Conservation (phyloP, 2,329 filamentous ascomycete genomes). For the Dryadomyces sulphureus region DNA sequence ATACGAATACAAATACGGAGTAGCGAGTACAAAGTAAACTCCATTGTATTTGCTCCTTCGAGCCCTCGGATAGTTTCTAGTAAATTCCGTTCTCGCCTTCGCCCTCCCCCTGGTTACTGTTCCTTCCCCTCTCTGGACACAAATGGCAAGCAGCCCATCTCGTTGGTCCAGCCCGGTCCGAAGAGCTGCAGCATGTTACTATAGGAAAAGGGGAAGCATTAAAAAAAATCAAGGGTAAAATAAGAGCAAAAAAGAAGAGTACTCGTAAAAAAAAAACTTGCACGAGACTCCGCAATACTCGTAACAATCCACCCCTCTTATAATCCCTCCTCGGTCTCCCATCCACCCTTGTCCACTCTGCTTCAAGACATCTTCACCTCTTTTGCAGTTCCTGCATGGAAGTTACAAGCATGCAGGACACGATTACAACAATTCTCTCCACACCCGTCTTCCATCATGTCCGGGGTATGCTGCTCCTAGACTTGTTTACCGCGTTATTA, state of each 20-base stretch:
- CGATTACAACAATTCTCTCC: neutral
- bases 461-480: neutral
- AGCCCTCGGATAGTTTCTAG: too few species aligned
- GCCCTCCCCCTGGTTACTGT: neutral
- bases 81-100: neutral
- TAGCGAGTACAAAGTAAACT: neutral
- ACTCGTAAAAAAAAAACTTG: neutral
- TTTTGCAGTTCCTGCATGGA: neutral
- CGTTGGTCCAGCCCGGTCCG: neutral
- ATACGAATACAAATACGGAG: neutral
- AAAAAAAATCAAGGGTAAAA: neutral
- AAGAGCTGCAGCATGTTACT: too few species aligned
- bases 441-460: neutral
- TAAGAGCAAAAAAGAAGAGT: neutral
- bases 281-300: neutral
- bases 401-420: neutral
- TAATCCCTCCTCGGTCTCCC: neutral
- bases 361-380: neutral
- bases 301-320: conserved; percentile 4
- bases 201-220: neutral
- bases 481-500: neutral
- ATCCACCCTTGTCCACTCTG: neutral
- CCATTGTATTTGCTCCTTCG: neutral
- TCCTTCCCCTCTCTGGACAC: neutral
- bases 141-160: neutral